phyloP scores from a whole-genome alignment of 441 rosid species.

The Euphorbia celastroides region DNA sequence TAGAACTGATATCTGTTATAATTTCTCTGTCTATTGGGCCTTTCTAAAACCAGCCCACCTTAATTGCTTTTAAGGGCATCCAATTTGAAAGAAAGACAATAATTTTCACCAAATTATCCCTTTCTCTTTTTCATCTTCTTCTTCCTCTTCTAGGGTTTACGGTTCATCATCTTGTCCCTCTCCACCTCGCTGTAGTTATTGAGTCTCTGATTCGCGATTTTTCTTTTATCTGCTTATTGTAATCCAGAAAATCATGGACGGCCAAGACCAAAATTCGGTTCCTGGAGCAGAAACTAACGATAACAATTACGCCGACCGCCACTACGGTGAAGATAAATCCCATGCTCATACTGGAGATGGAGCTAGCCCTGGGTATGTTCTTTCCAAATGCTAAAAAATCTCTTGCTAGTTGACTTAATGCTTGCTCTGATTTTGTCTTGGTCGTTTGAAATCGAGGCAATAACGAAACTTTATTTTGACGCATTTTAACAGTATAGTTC shows the following conservation, averaged over 20 bases:
- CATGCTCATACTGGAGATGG: conserved; percentile 58
- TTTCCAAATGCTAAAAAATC: not conserved
- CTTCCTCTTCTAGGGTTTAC: conserved; percentile 7
- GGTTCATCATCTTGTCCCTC: not conserved
- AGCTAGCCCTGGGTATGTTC: conserved; percentile 63
- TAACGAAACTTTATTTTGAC: no score
- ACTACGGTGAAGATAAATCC: conserved; percentile 41
- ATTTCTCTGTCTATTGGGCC: no score
- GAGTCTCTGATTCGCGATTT: not conserved
- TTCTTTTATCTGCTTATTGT: not conserved
- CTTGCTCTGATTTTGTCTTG: not conserved
- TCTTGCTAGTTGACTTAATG: not conserved
- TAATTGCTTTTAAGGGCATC: not conserved
- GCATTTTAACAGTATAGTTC: not conserved
- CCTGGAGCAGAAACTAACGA: conserved; percentile 35
- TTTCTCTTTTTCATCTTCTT: not conserved
- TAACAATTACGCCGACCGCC: conserved; percentile 35
- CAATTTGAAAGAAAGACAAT: not conserved
- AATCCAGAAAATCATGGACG: conserved; percentile 36
- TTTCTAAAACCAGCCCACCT: not conserved
- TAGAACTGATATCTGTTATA: no score
- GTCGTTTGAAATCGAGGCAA: not conserved
- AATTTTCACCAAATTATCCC: not conserved
- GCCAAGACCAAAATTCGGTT: conserved; percentile 33
- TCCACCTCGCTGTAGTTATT: not conserved